Percentiles rank a stretch among this genome's conserved stretches.
These are phyloP conservation scores for Pseudomonodictys pantanalensis DNA, from an alignment of 495 filamentous ascomycete species.

Conservation along the genomic window DNA sequence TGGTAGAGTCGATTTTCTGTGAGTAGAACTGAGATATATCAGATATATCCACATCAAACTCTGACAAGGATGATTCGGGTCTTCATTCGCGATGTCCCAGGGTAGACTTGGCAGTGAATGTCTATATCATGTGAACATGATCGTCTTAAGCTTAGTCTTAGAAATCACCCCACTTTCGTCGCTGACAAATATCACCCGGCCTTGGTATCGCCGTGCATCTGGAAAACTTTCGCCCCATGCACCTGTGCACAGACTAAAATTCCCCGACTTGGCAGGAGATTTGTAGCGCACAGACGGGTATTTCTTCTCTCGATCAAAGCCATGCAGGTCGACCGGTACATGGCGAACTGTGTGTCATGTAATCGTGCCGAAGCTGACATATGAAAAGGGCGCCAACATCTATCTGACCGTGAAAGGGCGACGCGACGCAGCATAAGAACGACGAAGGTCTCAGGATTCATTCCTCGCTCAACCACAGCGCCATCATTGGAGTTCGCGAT, in stretches of 20 bases:
- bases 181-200: neutral
- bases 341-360: neutral
- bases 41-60: too few relatives aligned
- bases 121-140: too few relatives aligned
- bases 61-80: too few relatives aligned
- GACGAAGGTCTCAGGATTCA: neutral
- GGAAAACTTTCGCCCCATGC: neutral
- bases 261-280: neutral
- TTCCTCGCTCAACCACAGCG: neutral
- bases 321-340: neutral
- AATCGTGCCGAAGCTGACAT: neutral
- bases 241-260: neutral
- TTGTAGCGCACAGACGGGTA: neutral
- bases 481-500: neutral
- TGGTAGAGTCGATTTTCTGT: too few relatives aligned
- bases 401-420: neutral
- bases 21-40: too few relatives aligned
- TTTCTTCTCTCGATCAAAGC: neutral
- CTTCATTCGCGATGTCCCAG: too few relatives aligned
- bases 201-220: neutral
- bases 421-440: neutral
- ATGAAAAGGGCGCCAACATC: neutral
- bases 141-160: too few relatives aligned
- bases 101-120: too few relatives aligned
- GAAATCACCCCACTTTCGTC: too few relatives aligned